These are phyloP conservation scores for Chalciporus chontae DNA, from an alignment of 768 basidiomycete genomes.

Conservation along the genomic window DNA sequence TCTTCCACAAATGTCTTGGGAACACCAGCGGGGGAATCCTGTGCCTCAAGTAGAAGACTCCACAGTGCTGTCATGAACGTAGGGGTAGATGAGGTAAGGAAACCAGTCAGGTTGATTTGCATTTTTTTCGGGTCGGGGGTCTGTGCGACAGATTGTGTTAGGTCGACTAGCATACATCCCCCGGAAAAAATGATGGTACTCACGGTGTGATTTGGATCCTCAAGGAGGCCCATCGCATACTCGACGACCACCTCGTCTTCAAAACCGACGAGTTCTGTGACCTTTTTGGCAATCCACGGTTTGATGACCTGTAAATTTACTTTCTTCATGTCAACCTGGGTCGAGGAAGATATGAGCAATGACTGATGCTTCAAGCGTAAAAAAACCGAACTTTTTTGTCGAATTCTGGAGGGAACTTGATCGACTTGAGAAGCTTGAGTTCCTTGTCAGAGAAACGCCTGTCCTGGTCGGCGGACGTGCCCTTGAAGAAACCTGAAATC, in stretches of 20 bases:
- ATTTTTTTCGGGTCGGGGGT: conserved; percentile 91
- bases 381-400: conserved; percentile 73
- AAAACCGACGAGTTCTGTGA: conserved; percentile 84
- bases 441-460: conserved; percentile 95
- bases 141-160: conserved; percentile 35
- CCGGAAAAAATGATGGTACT: conserved; percentile 19
- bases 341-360: background rate
- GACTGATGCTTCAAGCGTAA: background rate
- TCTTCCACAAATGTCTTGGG: conserved; percentile 87
- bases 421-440: conserved; percentile 77
- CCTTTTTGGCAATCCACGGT: conserved; percentile 94
- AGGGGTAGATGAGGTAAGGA: conserved; percentile 83
- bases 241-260: conserved; percentile 98
- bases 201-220: conserved; percentile 82
- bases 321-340: conserved; percentile 90
- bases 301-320: conserved; percentile 90
- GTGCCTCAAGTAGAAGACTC: conserved; percentile 91
- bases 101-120: conserved; percentile 93
- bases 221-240: conserved; percentile 92
- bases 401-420: conserved; percentile 90
- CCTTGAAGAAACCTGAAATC: conserved; percentile 77
- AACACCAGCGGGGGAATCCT: conserved; percentile 82
- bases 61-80: conserved; percentile 87
- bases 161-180: no score
- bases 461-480: conserved; percentile 88